Conservation (phyloP, 2,329 filamentous ascomycete genomes). For the Aspergillus pseudoviridinutans region DNA sequence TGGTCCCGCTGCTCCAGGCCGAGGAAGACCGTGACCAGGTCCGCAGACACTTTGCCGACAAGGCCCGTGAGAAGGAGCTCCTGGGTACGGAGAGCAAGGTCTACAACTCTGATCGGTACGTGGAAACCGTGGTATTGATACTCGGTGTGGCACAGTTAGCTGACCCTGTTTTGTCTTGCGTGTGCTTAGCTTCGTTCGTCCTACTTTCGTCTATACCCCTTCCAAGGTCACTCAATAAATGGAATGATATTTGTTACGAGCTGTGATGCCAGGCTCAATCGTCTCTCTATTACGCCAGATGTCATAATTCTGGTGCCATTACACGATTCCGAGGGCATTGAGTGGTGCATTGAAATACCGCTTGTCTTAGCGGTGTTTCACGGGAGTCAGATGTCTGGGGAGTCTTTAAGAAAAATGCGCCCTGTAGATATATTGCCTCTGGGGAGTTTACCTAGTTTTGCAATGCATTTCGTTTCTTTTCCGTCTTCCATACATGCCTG, state of each 20-base stretch:
- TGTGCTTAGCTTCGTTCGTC: constrained; percentile 66
- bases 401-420: constrained; percentile 13
- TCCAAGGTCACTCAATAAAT: constrained; percentile 55
- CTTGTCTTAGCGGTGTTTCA: neutral
- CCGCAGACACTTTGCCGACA: constrained; percentile 77
- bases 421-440: constrained; percentile 34
- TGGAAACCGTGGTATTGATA: constrained; percentile 3
- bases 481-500: constrained; percentile 2
- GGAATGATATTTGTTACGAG: constrained; percentile 8
- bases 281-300: constrained; percentile 4
- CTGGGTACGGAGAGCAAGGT: constrained; percentile 78
- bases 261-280: constrained; percentile 5
- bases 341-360: neutral
- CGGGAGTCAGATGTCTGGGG: constrained; percentile 1
- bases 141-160: neutral
- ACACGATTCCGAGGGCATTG: neutral
- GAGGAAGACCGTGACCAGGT: constrained; percentile 97
- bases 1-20: constrained; percentile 89
- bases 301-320: constrained; percentile 5
- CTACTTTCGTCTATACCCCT: constrained; percentile 74
- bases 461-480: constrained; percentile 13
- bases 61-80: constrained; percentile 85
- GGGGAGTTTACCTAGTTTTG: constrained; percentile 23
- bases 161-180: constrained; percentile 3
- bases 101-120: constrained; percentile 85